Conservation (phyloP, 2,329 filamentous ascomycete species). For the Davidsoniella australis region DNA sequence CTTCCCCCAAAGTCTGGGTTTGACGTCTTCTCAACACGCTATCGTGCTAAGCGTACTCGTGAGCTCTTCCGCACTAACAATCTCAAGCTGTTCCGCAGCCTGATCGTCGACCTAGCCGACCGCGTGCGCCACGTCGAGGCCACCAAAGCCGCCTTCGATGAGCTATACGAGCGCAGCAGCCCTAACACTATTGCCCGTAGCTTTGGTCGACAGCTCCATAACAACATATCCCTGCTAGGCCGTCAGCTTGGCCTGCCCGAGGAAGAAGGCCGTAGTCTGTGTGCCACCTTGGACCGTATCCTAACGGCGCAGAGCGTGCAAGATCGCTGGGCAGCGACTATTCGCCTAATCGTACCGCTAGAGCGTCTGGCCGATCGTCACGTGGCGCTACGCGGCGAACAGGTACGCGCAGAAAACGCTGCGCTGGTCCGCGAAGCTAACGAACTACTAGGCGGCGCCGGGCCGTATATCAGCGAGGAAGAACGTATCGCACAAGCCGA, state of each 20-base stretch:
- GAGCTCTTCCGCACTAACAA: slow-evolving; percentile 5
- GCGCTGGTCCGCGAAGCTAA: background rate
- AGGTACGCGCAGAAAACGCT: slow-evolving; percentile 1
- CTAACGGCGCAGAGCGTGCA: background rate
- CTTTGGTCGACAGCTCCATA: background rate
- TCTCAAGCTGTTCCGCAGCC: background rate
- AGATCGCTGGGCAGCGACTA: background rate
- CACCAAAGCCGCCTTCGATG: slow-evolving; percentile 4
- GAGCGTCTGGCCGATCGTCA: slow-evolving; percentile 5
- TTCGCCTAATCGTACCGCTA: background rate
- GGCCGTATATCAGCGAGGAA: background rate
- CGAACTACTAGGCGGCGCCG: background rate
- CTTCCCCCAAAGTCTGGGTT: slow-evolving; percentile 3
- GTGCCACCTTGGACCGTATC: background rate
- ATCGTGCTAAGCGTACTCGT: background rate
- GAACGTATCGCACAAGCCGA: background rate
- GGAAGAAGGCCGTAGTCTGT: background rate
- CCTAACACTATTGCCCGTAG: background rate
- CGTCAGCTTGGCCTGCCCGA: background rate
- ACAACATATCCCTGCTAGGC: background rate
- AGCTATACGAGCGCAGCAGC: slow-evolving; percentile 1
- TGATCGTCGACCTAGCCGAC: slow-evolving; percentile 4
- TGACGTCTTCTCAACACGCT: background rate
- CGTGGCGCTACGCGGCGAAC: background rate
- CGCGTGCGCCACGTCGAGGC: slow-evolving; percentile 1